Base-by-base conservation (phyloP, 306 rosid genomes). In the Dryas alaskensis region DNA sequence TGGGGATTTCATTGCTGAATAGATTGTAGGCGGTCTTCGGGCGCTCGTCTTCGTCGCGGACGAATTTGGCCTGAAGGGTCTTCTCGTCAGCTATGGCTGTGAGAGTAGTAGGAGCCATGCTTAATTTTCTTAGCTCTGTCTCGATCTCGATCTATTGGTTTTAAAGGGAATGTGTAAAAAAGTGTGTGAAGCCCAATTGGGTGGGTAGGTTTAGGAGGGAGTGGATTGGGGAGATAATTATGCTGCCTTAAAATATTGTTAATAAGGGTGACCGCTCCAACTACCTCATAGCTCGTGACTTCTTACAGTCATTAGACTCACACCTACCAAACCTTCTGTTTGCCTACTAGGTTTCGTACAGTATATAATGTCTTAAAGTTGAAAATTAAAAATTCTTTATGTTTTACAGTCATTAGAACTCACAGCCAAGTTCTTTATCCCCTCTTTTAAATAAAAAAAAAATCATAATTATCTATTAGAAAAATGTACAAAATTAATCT, bases 11-110 rank as follows among this genome's bases (percentile, higher is more conserved):
- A 8, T 66, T 13, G 87, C 97, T 92, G 88, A 94, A 89, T 0
- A 80, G 40, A 63, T 94, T 80, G 89, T 92, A 87, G 2, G 99
- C 89, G 5, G 89, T 93, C 57, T 82, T 92, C 0, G 99, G 97
- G 2, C 99, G 94, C 78, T 94, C 96, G 4, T 88, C 93, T 58
- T 92, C 90, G 76, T 94, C 95, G 0, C 99, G 82, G 37, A 94
- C 65, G 75, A 92, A 94, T 46, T 85, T 81, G 0, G 87, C 61
- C 13, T 81, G 82, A 0, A 93, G 92, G 11, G 85, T 82, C 42
- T 84, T 89, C 65, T 86, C 84, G n/a, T 68, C 85, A 0, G 91
- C 76, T 0, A 93, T 78, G 55, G 82, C 73, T 0, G 88, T 89
- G 13, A 93, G 96, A 13, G 97, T 90, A 31, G 86, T 52, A 5